Percentiles rank a stretch among this genome's conserved stretches.
These are phyloP conservation scores for Globisporangium sylvaticum DNA, from an alignment of 352 stramenopile genomes.

Conservation along the genomic window DNA sequence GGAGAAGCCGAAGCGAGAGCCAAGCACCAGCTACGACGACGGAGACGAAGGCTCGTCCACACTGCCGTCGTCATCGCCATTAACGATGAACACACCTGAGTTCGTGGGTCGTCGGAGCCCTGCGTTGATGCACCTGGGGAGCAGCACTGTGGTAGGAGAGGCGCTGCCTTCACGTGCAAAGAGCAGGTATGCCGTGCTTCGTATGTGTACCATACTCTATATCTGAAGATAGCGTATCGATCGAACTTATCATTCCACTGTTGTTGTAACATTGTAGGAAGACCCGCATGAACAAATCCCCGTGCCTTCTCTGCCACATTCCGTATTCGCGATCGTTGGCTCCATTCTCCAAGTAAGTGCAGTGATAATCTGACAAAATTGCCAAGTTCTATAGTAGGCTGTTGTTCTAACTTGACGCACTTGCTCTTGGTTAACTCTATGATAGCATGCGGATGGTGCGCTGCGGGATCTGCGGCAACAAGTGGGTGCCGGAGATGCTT, in stretches of 20 bases:
- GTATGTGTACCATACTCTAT: too few species aligned
- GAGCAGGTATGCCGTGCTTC: conserved; percentile 20
- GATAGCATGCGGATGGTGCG: conserved; percentile 94
- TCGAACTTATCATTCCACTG: neutral
- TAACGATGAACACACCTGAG: conserved; percentile 33
- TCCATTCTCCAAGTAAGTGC: conserved; percentile 91
- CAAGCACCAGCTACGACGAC: conserved; percentile 34
- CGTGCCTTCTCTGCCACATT: conserved; percentile 95
- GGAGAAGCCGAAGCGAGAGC: conserved; percentile 31
- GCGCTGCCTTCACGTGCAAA: conserved; percentile 20
- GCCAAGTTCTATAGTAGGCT: neutral
- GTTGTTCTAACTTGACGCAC: neutral
- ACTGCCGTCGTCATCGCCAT: conserved; percentile 25
- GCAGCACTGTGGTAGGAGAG: conserved; percentile 14
- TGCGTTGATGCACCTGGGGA: conserved; percentile 31
- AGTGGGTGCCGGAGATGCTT: conserved; percentile 97
- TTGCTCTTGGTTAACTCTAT: neutral
- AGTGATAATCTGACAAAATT: neutral
- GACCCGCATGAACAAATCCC: conserved; percentile 48
- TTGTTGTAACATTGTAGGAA: conserved; percentile 23
- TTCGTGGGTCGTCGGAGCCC: conserved; percentile 42
- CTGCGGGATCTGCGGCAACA: conserved; percentile 95
- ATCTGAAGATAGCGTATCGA: too few species aligned
- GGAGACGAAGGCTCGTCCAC: conserved; percentile 29
- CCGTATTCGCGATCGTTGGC: conserved; percentile 94